Percentiles rank a stretch among this genome's conserved stretches.
phyloP scores from a whole-genome alignment of 768 basidiomycete genomes.

The Hortiboletus flavorubellus region DNA sequence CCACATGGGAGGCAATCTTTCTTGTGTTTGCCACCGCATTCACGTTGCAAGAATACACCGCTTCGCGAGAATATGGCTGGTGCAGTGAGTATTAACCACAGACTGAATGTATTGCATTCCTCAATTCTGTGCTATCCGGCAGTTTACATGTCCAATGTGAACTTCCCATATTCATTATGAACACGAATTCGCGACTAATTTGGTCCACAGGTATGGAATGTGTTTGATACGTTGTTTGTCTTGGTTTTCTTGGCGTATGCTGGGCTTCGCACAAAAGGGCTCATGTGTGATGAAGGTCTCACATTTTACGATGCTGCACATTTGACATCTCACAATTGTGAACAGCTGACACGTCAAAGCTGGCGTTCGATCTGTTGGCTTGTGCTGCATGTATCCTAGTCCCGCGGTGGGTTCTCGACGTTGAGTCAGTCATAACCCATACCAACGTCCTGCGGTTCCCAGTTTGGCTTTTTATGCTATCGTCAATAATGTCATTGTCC shows the following conservation, averaged over 20 bases:
- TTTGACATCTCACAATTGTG: conserved; percentile 2
- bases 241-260: conserved; percentile 68
- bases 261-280: conserved; percentile 59
- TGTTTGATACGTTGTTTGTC: conserved; percentile 77
- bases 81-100: conserved; percentile 54
- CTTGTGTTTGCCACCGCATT: conserved; percentile 77
- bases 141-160: conserved; percentile 85
- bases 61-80: conserved; percentile 86
- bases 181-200: neutral
- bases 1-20: conserved; percentile 68
- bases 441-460: neutral
- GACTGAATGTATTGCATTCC: neutral
- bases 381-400: conserved; percentile 85
- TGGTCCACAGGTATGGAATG: conserved; percentile 76
- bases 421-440: neutral
- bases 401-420: conserved; percentile 51
- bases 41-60: conserved; percentile 82
- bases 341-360: conserved; percentile 43
- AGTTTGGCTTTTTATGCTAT: conserved; percentile 80
- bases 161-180: neutral
- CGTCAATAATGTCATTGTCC: conserved; percentile 71
- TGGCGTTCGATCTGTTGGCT: conserved; percentile 81
- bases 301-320: conserved; percentile 5
- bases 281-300: conserved; percentile 50
- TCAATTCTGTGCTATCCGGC: neutral